These are phyloP conservation scores for Lojkania enalia DNA, from an alignment of 2,329 filamentous ascomycete species.

Conservation along the genomic window DNA sequence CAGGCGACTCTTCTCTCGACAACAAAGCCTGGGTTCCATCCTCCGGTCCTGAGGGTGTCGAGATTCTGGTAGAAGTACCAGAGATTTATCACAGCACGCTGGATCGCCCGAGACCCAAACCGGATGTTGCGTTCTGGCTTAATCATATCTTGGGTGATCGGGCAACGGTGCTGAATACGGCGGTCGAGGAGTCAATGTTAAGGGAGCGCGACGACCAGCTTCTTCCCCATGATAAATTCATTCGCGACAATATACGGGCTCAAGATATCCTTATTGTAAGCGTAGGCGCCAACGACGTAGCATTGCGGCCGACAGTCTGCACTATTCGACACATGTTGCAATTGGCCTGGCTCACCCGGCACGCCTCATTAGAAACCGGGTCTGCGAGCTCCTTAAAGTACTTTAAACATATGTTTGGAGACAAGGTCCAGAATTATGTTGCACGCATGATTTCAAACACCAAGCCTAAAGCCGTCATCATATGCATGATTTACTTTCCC, in stretches of 20 bases:
- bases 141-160: slow-evolving; percentile 35
- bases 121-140: slow-evolving; percentile 44
- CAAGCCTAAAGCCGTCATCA: slow-evolving; percentile 38
- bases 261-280: slow-evolving; percentile 42
- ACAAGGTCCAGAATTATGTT: slow-evolving; percentile 34
- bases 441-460: slow-evolving; percentile 26
- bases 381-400: slow-evolving; percentile 32
- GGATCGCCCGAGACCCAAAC: slow-evolving; percentile 28
- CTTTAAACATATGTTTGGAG: slow-evolving; percentile 38
- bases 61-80: slow-evolving; percentile 21
- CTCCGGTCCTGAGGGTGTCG: slow-evolving; percentile 15
- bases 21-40: slow-evolving; percentile 43
- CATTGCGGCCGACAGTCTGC: slow-evolving; percentile 27
- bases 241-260: slow-evolving; percentile 35
- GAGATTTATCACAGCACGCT: slow-evolving; percentile 35
- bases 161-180: slow-evolving; percentile 42
- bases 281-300: slow-evolving; percentile 44
- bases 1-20: slow-evolving; percentile 45
- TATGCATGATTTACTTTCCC: slow-evolving; percentile 47
- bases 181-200: slow-evolving; percentile 41
- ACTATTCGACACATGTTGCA: slow-evolving; percentile 40
- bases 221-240: slow-evolving; percentile 39
- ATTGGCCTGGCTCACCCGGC: slow-evolving; percentile 35
- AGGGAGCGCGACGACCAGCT: slow-evolving; percentile 33
- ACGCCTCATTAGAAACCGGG: slow-evolving; percentile 25